These are phyloP conservation scores for Shiraia sp. DNA, from an alignment of 2,329 filamentous ascomycete species.

Conservation along the genomic window DNA sequence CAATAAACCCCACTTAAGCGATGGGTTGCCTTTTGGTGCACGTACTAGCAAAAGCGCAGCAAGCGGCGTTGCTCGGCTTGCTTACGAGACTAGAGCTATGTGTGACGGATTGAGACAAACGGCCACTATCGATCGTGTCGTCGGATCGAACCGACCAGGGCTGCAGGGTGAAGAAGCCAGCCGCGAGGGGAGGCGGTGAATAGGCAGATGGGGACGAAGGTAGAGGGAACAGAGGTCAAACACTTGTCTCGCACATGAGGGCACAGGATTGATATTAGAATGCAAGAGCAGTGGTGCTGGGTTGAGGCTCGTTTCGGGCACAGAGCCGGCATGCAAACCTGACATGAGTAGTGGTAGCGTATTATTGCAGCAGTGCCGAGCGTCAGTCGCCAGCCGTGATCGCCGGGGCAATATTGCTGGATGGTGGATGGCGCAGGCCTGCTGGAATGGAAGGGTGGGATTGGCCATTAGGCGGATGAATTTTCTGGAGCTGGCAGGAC, in stretches of 20 bases:
- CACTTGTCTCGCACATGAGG: background rate
- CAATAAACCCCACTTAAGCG: conserved; percentile 11
- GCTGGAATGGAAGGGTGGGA: conserved; percentile 5
- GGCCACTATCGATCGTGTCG: conserved; percentile 15
- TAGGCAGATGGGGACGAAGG: background rate
- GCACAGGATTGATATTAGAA: conserved; percentile 9
- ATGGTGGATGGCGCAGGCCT: conserved; percentile 1
- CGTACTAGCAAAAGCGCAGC: conserved; percentile 15
- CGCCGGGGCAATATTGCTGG: conserved; percentile 4
- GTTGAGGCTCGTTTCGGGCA: conserved; percentile 9
- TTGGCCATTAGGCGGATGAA: background rate
- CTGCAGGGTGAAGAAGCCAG: conserved; percentile 2
- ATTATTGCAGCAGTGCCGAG: conserved; percentile 6
- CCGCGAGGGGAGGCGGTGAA: conserved; percentile 10
- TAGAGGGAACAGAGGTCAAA: background rate
- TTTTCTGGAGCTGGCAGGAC: no score
- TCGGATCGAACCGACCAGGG: conserved; percentile 18
- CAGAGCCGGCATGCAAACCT: conserved; percentile 5
- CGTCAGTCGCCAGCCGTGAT: conserved; percentile 5
- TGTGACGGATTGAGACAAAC: conserved; percentile 13
- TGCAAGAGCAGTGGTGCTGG: conserved; percentile 2
- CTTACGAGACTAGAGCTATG: conserved; percentile 16
- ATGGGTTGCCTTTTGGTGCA: conserved; percentile 12
- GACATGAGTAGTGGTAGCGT: conserved; percentile 7
- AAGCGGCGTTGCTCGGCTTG: conserved; percentile 19